Evolutionary conservation across 2,329 filamentous ascomycete genomes (phyloP), one percentile per base, ranked within the genome.

Genomic region (Chaetothyriales sp.): DNA sequence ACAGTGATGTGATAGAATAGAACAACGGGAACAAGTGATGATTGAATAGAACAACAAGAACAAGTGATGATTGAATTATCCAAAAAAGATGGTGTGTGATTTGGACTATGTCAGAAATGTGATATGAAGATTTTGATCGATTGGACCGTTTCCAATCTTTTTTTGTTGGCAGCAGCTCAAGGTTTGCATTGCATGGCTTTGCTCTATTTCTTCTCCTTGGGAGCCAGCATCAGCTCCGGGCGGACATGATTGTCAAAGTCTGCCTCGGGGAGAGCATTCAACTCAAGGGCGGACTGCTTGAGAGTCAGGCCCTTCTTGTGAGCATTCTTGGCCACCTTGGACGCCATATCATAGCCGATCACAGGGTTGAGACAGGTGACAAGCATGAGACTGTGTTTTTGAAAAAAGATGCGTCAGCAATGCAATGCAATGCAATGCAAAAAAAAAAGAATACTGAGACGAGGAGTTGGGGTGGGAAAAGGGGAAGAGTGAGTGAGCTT

Each of bases 301-400:
- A 98, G 78, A 20, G 88, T 95, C 48, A 90, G 72, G 32, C 88
- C 88, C 80, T 96, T 96, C 80, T 95, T 95, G 75, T 98, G 92
- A 15, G 92, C 92, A 65, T 98, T 93, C 82, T 95, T 95, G 64
- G 89, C 89, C 20, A 95, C 89, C 76, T 94, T 94, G 70, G 83
- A 88, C 49, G 89, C 89, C 86, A 93, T 93, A 67, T 95, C 89
- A 70, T 95, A 95, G 54, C 89, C 90, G 65, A 96, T 95, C 70
- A 94, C 86, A 60, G 89, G 88, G 77, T 95, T 95, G 56, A 96
- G 77, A 76, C 90, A 95, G 58, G 92, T 98, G 36, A 96, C 92
- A 59, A 96, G 79, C 92, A 98, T 98, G 62, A 98, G 78, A 65
- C 87, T 94, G 60, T 46, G 48, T 32, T 44, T 25, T 52, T 48